Conservation (phyloP, 371 early-diverging fungal species). For the Syncephalastrum racemosum region DNA sequence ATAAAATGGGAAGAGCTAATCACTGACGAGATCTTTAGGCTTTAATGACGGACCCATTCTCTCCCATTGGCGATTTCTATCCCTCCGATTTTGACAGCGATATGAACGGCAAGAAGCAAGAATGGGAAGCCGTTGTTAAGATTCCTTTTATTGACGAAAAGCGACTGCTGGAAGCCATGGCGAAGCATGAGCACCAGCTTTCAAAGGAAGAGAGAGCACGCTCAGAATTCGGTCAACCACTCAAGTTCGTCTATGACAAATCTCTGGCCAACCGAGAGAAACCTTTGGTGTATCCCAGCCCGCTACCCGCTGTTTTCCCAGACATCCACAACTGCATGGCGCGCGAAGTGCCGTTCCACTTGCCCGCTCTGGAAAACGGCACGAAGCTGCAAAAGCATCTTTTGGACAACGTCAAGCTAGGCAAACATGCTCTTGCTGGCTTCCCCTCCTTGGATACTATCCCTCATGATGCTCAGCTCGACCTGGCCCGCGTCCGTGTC, state of each 20-base stretch:
- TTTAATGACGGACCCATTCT: conserved; percentile 81
- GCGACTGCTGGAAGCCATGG: conserved; percentile 82
- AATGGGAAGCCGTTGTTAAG: conserved; percentile 97
- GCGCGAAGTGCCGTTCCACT: conserved; percentile 44
- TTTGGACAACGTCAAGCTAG: conserved; percentile 65
- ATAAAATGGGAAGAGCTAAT: neutral
- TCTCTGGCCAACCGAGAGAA: conserved; percentile 30
- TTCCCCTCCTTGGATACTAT: conserved; percentile 88
- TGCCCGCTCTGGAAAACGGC: conserved; percentile 56
- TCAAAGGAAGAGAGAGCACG: conserved; percentile 69
- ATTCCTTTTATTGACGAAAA: conserved; percentile 94
- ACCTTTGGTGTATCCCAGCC: conserved; percentile 52
- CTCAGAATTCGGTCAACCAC: conserved; percentile 70
- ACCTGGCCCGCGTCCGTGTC: conserved; percentile 78
- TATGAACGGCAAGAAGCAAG: conserved; percentile 97
- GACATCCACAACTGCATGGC: conserved; percentile 61
- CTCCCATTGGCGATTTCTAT: conserved; percentile 93
- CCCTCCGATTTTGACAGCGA: conserved; percentile 91
- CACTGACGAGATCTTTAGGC: conserved; percentile 27
- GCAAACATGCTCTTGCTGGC: conserved; percentile 76
- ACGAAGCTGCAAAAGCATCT: conserved; percentile 63
- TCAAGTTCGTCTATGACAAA: conserved; percentile 60
- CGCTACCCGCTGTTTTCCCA: conserved; percentile 72
- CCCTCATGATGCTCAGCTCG: conserved; percentile 66
- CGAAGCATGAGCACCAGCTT: conserved; percentile 62